A percentile compares a stretch with the other conserved stretches of the same genome.
Evolutionary conservation across 75 land plant species (phyloP).

Genomic region (Picea sitchensis): DNA sequence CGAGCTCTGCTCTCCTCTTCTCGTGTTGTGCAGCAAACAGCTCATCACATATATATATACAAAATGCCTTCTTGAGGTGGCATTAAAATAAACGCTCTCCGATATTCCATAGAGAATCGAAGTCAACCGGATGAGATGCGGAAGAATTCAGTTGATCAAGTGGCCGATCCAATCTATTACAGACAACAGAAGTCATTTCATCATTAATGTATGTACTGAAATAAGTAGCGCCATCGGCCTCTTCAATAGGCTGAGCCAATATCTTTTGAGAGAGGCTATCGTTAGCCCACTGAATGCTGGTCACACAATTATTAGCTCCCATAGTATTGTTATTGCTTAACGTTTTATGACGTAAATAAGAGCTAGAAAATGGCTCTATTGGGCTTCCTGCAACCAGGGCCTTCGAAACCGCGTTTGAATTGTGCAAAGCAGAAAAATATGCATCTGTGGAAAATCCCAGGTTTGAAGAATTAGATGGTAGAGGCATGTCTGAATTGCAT

Average conservation of each 20-base stretch:
- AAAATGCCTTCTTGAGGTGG: too few species aligned
- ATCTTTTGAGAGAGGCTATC: not conserved
- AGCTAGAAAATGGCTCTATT: not conserved
- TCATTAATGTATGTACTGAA: not conserved
- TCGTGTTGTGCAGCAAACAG: too few species aligned
- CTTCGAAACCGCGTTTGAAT: too few species aligned
- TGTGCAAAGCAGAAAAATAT: not conserved
- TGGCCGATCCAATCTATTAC: not conserved
- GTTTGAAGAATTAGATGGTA: not conserved
- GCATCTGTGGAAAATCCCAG: not conserved
- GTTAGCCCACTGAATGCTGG: not conserved
- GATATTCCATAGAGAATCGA: constrained; percentile 3
- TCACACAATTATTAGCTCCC: too few species aligned
- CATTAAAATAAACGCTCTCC: not conserved
- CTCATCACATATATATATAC: too few species aligned
- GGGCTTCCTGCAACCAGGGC: not conserved
- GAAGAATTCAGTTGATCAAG: constrained; percentile 3
- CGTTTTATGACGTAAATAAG: not conserved
- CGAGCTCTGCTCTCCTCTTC: too few species aligned
- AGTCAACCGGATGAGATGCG: not conserved
- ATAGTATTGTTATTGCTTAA: not conserved
- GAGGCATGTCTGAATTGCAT: not conserved
- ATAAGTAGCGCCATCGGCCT: not conserved
- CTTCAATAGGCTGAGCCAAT: not conserved
- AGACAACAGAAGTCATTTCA: not conserved